phyloP scores from a whole-genome alignment of 1,284 basidiomycete genomes.

The Sanguinoderma infundibulare region DNA sequence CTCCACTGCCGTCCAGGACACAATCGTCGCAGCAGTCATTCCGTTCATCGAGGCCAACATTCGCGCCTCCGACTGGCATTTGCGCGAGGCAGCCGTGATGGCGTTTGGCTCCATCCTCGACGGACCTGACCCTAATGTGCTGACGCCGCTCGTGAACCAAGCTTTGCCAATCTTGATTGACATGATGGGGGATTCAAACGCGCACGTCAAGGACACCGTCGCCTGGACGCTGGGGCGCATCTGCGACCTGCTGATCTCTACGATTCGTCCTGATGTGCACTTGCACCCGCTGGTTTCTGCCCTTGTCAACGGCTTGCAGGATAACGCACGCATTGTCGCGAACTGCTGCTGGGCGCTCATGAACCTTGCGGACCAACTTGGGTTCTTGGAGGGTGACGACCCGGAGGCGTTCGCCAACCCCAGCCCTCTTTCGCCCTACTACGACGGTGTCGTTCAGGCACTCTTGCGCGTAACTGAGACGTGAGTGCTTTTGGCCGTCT shows the following conservation, averaged over 20 bases:
- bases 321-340: slow-evolving; percentile 86
- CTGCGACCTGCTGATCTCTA: slow-evolving; percentile 87
- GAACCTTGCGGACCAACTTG: slow-evolving; percentile 89
- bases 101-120: slow-evolving; percentile 98
- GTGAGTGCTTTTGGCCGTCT: slow-evolving; percentile 45
- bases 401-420: slow-evolving; percentile 50
- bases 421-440: slow-evolving; percentile 88
- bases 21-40: slow-evolving; percentile 91
- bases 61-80: slow-evolving; percentile 91
- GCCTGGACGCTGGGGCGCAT: slow-evolving; percentile 98
- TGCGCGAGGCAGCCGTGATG: slow-evolving; percentile 97
- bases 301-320: slow-evolving; percentile 82
- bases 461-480: slow-evolving; percentile 86
- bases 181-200: slow-evolving; percentile 90
- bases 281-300: slow-evolving; percentile 85
- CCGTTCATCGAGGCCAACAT: slow-evolving; percentile 99
- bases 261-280: slow-evolving; percentile 91
- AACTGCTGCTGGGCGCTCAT: slow-evolving; percentile 98
- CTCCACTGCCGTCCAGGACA: slow-evolving; percentile 90
- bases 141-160: slow-evolving; percentile 92
- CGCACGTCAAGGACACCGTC: slow-evolving; percentile 95
- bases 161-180: slow-evolving; percentile 93
- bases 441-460: slow-evolving; percentile 85
- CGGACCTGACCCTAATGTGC: slow-evolving; percentile 86
- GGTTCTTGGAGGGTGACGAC: slow-evolving; percentile 66